phyloP scores from a whole-genome alignment of 2,329 filamentous ascomycete genomes.

The Pestalotiopsis sp. region DNA sequence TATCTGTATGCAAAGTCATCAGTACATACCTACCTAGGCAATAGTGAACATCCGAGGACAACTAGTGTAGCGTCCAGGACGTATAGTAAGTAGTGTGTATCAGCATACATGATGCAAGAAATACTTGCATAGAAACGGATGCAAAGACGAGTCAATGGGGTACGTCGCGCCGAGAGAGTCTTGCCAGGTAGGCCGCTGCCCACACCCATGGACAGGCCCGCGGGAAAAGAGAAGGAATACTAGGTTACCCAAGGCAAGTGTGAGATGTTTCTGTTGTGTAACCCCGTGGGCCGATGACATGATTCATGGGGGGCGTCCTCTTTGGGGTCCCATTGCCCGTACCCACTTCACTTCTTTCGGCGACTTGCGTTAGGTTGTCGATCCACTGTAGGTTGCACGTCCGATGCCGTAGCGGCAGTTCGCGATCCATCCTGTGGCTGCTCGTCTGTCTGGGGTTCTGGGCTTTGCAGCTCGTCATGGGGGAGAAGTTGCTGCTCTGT shows the following conservation, averaged over 20 bases:
- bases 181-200: no score
- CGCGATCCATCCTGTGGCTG: conserved; percentile 3
- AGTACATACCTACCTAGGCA: background rate
- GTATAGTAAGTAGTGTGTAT: background rate
- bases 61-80: background rate
- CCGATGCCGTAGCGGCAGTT: conserved; percentile 10
- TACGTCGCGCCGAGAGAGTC: background rate
- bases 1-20: background rate
- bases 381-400: conserved; percentile 5
- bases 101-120: conserved; percentile 5
- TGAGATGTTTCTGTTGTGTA: background rate
- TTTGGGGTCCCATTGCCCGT: conserved; percentile 1
- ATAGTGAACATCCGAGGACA: background rate
- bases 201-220: background rate
- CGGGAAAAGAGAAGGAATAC: background rate
- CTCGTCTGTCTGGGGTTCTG: conserved; percentile 10
- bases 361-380: conserved; percentile 3
- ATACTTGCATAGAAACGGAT: background rate
- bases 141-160: conserved; percentile 10
- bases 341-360: conserved; percentile 8
- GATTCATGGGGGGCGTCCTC: conserved; percentile 4
- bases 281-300: conserved; percentile 7
- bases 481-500: background rate
- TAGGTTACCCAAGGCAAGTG: background rate
- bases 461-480: conserved; percentile 5